Evolutionary conservation across 257 asterid genomes (phyloP).

Genomic region (Datura wrightii): DNA sequence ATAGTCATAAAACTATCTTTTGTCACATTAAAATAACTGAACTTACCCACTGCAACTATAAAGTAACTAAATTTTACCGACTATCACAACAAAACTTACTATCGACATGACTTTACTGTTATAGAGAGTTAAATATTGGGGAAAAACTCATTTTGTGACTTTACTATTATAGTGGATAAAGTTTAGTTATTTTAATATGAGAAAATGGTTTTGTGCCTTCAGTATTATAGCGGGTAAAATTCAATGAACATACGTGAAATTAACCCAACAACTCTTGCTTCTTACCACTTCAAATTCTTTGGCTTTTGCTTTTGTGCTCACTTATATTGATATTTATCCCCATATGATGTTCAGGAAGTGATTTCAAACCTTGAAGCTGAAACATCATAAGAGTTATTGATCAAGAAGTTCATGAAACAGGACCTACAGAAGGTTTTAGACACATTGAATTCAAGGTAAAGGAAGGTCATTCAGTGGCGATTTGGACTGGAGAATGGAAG

Average conservation of each 20-base stretch:
- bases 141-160: too few species aligned
- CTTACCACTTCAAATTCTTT: neutral
- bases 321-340: neutral
- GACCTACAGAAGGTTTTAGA: conserved; percentile 76
- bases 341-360: conserved; percentile 58
- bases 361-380: conserved; percentile 85
- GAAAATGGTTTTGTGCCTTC: neutral
- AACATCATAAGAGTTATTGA: conserved; percentile 72
- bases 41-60: too few species aligned
- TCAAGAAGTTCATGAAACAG: conserved; percentile 74
- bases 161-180: neutral
- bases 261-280: neutral
- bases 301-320: conserved; percentile 24
- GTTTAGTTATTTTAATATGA: neutral
- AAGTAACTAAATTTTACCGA: too few species aligned
- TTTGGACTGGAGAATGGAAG: conserved; percentile 86
- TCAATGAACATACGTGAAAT: neutral
- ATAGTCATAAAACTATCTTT: too few species aligned
- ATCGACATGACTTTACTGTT: neutral
- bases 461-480: conserved; percentile 74
- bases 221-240: neutral
- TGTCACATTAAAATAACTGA: too few species aligned
- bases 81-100: neutral
- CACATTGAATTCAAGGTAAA: conserved; percentile 75
- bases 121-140: neutral